Conservation (phyloP, 805 yeast genomes). For the Candida krabiensis region DNA sequence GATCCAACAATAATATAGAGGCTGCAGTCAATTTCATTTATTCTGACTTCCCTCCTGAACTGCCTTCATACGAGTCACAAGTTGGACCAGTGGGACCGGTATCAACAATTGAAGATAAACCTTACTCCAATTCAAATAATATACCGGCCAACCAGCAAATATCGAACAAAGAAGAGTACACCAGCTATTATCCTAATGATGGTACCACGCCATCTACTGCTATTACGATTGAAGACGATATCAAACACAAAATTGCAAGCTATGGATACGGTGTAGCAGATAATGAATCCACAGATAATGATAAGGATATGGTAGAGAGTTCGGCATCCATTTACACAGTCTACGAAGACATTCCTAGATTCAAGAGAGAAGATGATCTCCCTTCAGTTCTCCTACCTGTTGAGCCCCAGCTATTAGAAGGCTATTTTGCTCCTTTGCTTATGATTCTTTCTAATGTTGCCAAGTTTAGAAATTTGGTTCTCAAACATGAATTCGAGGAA, state of each 20-base stretch:
- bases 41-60: conserved; percentile 14
- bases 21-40: conserved; percentile 39
- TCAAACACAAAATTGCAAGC: conserved; percentile 22
- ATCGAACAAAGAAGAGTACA: too few species aligned
- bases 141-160: too few species aligned
- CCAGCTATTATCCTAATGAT: conserved; percentile 7
- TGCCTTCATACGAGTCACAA: conserved; percentile 16
- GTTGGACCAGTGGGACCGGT: conserved; percentile 9
- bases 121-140: too few species aligned
- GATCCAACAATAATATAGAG: conserved; percentile 32
- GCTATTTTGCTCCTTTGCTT: conserved; percentile 42
- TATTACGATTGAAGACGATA: conserved; percentile 25
- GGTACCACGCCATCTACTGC: conserved; percentile 16
- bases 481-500: conserved; percentile 31
- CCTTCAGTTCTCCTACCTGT: conserved; percentile 39
- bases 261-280: conserved; percentile 17
- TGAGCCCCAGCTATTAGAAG: conserved; percentile 34
- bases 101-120: too few species aligned
- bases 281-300: conserved; percentile 5
- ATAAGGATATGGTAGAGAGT: conserved; percentile 4
- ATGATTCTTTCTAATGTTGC: conserved; percentile 40
- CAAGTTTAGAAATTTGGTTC: conserved; percentile 31
- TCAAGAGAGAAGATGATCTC: conserved; percentile 16
- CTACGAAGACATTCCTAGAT: conserved; percentile 33
- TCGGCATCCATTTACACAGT: conserved; percentile 22